These are phyloP conservation scores for Lachnellula hyalina DNA, from an alignment of 2,329 filamentous ascomycete species.

Conservation along the genomic window DNA sequence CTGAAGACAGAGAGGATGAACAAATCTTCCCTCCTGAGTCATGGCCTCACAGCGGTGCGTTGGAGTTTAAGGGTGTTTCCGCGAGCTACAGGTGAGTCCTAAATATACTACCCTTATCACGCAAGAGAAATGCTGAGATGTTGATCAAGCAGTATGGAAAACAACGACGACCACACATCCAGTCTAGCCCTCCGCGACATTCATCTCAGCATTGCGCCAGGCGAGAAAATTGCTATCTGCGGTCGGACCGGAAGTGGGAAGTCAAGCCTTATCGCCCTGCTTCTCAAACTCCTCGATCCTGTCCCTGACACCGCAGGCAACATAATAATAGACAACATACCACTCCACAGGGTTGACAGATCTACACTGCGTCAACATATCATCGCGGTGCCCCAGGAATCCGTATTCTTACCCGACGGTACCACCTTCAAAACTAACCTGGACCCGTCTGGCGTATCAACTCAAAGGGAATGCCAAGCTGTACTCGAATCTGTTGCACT, in stretches of 20 bases:
- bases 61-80: constrained; percentile 11
- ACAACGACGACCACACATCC: constrained; percentile 12
- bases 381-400: constrained; percentile 49
- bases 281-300: constrained; percentile 37
- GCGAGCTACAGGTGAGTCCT: constrained; percentile 10
- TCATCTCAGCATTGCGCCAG: constrained; percentile 25
- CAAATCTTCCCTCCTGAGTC: background rate
- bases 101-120: background rate
- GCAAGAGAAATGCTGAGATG: background rate
- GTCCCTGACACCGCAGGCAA: constrained; percentile 26
- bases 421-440: constrained; percentile 39
- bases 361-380: constrained; percentile 40
- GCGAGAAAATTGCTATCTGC: constrained; percentile 27
- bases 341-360: constrained; percentile 37
- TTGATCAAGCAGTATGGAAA: background rate
- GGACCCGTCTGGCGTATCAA: constrained; percentile 35
- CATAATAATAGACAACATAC: constrained; percentile 41
- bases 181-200: constrained; percentile 29
- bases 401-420: constrained; percentile 45
- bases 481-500: constrained; percentile 11
- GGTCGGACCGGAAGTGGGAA: constrained; percentile 31
- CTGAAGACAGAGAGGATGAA: background rate
- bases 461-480: constrained; percentile 10
- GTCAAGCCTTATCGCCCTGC: constrained; percentile 35
- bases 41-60: background rate